A percentile compares a stretch with the other conserved stretches of the same genome.
Evolutionary conservation across 768 basidiomycete genomes (phyloP).

Genomic region (Podaxis mareebaensis): DNA sequence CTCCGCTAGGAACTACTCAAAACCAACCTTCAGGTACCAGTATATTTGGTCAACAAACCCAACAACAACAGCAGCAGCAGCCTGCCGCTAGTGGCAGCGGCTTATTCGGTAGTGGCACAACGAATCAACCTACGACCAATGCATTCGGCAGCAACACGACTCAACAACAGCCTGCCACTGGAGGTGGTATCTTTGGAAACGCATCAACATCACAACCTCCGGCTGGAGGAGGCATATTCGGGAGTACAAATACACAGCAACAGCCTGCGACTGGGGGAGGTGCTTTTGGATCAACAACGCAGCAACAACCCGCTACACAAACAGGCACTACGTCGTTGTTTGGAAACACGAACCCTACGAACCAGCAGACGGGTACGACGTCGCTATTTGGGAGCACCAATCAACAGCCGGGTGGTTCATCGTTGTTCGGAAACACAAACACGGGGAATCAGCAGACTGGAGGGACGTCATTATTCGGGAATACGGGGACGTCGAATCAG

Average conservation of each 20-base stretch:
- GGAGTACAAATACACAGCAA: constrained; percentile 26
- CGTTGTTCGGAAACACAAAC: background rate
- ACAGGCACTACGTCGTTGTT: constrained; percentile 23
- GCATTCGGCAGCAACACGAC: constrained; percentile 25
- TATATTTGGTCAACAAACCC: constrained; percentile 27
- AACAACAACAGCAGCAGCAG: constrained; percentile 13
- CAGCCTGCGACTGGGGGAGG: constrained; percentile 21
- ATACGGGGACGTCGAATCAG: constrained; percentile 23
- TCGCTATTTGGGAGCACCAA: background rate
- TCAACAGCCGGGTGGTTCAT: background rate
- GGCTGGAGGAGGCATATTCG: constrained; percentile 31
- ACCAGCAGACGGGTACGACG: background rate
- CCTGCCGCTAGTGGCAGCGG: constrained; percentile 15
- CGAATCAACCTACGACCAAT: constrained; percentile 19
- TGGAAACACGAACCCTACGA: constrained; percentile 9
- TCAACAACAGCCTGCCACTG: constrained; percentile 20
- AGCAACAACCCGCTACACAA: constrained; percentile 32
- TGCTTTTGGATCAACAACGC: constrained; percentile 38
- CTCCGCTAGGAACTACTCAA: constrained; percentile 19
- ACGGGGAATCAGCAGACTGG: background rate
- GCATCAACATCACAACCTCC: constrained; percentile 27
- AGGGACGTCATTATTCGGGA: constrained; percentile 13
- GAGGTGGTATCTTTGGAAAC: constrained; percentile 32
- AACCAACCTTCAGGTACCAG: constrained; percentile 21
- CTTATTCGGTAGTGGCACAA: constrained; percentile 16